Conservation (phyloP, 164 flowering plant genomes). For the Vitis labrusca region DNA sequence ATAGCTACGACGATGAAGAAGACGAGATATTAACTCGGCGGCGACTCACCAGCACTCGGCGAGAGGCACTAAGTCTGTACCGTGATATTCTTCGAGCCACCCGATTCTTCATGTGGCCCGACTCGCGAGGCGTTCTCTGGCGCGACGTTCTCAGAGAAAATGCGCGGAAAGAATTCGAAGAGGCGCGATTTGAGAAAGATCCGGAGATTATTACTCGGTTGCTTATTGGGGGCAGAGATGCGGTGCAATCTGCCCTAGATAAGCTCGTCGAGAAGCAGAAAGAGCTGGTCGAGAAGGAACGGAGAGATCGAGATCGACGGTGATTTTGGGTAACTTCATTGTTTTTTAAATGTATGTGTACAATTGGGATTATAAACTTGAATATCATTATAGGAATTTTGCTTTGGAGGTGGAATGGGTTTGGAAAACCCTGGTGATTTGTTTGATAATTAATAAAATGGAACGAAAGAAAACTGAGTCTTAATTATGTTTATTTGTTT, state of each 20-base stretch:
- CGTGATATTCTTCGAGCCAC: no score
- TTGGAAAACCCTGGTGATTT: not conserved
- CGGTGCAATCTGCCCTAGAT: conserved; percentile 67
- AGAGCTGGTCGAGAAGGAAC: conserved; percentile 55
- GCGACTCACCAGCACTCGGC: no score
- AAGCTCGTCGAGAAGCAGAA: conserved; percentile 79
- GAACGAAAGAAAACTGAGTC: not conserved
- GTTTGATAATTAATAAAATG: not conserved
- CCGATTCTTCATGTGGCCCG: conserved; percentile 63
- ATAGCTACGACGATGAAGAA: no score
- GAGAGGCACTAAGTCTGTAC: no score
- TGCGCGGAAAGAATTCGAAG: conserved; percentile 77
- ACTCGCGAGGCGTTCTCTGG: conserved; percentile 62
- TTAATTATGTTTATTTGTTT: not conserved
- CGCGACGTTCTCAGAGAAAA: conserved; percentile 69
- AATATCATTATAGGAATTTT: no score
- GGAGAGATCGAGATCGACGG: conserved; percentile 26
- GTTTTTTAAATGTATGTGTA: not conserved
- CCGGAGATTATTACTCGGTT: conserved; percentile 66
- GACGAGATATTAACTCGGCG: no score
- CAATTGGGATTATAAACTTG: not conserved
- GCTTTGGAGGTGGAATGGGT: not conserved
- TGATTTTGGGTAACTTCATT: conserved; percentile 3
- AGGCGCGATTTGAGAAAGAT: conserved; percentile 69
- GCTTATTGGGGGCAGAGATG: conserved; percentile 72